Conservation (phyloP, 108 stramenopile genomes). For the Conticribra guillardii region DNA sequence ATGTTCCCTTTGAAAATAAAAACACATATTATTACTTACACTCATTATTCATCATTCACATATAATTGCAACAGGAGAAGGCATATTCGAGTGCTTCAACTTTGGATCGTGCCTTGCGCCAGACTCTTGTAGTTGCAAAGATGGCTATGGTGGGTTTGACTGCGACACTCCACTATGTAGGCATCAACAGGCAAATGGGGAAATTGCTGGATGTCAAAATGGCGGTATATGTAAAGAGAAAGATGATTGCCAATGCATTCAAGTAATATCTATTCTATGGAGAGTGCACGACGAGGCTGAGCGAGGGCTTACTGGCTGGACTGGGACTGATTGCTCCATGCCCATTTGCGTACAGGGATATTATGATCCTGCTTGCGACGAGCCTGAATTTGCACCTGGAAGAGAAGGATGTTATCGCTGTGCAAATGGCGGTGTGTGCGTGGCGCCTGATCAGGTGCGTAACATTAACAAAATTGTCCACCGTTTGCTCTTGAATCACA, state of each 20-base stretch:
- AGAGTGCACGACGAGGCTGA: conserved; percentile 57
- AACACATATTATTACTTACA: background rate
- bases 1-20: background rate
- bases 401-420: conserved; percentile 90
- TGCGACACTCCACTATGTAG: conserved; percentile 79
- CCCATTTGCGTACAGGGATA: conserved; percentile 85
- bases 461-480: background rate
- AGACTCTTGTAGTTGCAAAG: conserved; percentile 79
- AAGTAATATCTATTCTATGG: conserved; percentile 54
- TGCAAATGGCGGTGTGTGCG: conserved; percentile 81
- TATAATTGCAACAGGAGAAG: conserved; percentile 59
- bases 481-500: background rate
- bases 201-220: conserved; percentile 66
- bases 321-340: conserved; percentile 81
- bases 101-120: conserved; percentile 75
- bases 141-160: conserved; percentile 82
- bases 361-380: conserved; percentile 78
- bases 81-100: conserved; percentile 75
- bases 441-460: conserved; percentile 70
- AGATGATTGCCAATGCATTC: conserved; percentile 76
- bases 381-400: conserved; percentile 58
- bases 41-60: background rate
- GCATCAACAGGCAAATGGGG: conserved; percentile 62
- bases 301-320: conserved; percentile 77
- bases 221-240: conserved; percentile 70